Evolutionary conservation across 2,329 filamentous ascomycete genomes (phyloP).

Genomic region (Harringtonia lauricola): DNA sequence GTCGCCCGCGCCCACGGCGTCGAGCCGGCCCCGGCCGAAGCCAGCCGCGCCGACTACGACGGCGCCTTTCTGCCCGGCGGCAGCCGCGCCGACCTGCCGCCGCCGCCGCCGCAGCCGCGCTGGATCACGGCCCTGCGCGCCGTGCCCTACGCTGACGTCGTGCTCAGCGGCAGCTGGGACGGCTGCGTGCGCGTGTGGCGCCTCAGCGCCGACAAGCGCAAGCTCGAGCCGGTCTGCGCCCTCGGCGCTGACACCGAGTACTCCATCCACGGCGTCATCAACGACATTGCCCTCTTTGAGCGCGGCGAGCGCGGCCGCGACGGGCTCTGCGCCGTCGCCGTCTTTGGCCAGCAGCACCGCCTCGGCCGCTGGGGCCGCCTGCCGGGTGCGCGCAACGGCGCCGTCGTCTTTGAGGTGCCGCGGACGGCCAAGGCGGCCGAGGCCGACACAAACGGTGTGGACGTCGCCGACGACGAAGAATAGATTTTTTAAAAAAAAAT

Average conservation of each 20-base stretch:
- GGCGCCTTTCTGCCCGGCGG: conserved; percentile 52
- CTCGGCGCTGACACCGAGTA: conserved; percentile 33
- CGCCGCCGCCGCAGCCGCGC: conserved; percentile 58
- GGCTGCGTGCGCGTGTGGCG: conserved; percentile 79
- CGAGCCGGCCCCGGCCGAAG: conserved; percentile 59
- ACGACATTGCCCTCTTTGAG: conserved; percentile 81
- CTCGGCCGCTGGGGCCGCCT: conserved; percentile 70
- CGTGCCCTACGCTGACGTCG: conserved; percentile 80
- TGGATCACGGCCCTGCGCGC: conserved; percentile 85
- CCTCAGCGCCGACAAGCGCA: conserved; percentile 71
- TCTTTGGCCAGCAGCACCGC: conserved; percentile 75
- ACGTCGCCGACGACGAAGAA: conserved; percentile 12
- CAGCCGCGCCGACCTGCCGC: conserved; percentile 59
- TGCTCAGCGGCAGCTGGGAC: conserved; percentile 92
- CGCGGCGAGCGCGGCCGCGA: conserved; percentile 65
- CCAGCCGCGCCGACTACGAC: conserved; percentile 39
- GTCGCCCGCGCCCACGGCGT: conserved; percentile 75
- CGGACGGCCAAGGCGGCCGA: conserved; percentile 18
- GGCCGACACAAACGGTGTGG: conserved; percentile 21
- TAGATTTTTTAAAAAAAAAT: no score
- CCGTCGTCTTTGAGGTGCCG: conserved; percentile 78
- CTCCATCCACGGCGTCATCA: conserved; percentile 57
- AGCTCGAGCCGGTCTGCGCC: conserved; percentile 60
- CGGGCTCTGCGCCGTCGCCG: conserved; percentile 76
- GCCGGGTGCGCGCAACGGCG: conserved; percentile 61